Evolutionary conservation across 2,329 filamentous ascomycete genomes (phyloP).

Genomic region (Botryotinia narcissicola): DNA sequence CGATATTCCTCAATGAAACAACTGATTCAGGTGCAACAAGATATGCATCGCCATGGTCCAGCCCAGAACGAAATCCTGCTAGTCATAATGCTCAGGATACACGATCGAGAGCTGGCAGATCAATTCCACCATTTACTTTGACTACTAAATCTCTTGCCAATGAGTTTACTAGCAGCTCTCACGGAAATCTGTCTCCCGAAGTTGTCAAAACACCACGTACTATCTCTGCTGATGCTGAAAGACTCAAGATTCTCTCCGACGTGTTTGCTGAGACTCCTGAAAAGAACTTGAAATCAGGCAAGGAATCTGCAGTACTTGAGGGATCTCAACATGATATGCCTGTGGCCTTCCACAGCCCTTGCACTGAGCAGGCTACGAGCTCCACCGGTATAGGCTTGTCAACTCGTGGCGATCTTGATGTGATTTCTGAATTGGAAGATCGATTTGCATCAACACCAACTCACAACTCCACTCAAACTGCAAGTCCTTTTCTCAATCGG

Average conservation of each 20-base stretch:
- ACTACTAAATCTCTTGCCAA: not conserved
- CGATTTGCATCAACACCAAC: not conserved
- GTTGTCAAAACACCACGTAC: not conserved
- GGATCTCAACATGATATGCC: not conserved
- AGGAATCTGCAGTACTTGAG: not conserved
- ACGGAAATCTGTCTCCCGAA: not conserved
- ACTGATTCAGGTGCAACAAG: not conserved
- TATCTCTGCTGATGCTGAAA: not conserved
- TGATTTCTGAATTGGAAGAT: not conserved
- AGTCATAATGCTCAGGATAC: not conserved
- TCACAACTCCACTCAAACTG: not conserved
- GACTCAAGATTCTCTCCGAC: not conserved
- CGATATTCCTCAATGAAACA: not conserved
- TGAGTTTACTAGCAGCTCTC: not conserved
- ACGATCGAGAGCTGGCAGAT: not conserved
- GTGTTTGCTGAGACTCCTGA: not conserved
- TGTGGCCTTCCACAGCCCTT: not conserved
- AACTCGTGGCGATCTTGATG: not conserved
- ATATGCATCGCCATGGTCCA: not conserved
- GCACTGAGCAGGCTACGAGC: not conserved
- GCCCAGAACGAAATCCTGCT: not conserved
- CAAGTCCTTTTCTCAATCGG: not conserved
- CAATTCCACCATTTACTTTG: not conserved
- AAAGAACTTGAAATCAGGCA: not conserved
- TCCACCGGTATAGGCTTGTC: not conserved